Conservation (phyloP, 345 rosid genomes). For the Syzygium aqueum region DNA sequence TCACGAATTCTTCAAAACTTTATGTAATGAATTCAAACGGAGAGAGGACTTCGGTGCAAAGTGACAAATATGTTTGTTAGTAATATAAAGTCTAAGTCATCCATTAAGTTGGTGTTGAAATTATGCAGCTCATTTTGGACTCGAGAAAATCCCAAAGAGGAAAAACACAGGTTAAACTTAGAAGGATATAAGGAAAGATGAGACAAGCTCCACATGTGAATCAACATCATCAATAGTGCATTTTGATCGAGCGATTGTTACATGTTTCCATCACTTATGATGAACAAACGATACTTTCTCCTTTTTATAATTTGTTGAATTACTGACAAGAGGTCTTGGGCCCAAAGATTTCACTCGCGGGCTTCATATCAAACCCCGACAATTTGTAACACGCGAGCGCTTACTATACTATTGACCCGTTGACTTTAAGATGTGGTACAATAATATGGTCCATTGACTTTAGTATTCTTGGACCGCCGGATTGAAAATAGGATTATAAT, state of each 20-base stretch:
- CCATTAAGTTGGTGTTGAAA: not conserved
- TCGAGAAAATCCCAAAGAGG: not conserved
- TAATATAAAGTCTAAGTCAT: not conserved
- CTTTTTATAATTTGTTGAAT: not conserved
- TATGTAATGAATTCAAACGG: not conserved
- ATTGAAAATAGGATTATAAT: not conserved
- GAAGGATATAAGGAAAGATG: not conserved
- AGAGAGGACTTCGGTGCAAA: not conserved
- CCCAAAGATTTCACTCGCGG: not conserved
- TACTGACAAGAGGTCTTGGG: not conserved
- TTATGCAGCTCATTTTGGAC: not conserved
- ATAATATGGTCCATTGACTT: not conserved
- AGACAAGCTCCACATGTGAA: not conserved
- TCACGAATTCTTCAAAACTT: not conserved
- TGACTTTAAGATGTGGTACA: not conserved
- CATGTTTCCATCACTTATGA: not conserved
- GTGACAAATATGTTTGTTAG: not conserved
- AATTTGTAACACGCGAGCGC: not conserved
- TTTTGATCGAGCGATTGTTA: not conserved
- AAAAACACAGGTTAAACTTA: not conserved
- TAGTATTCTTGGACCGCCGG: not conserved
- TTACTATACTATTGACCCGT: not conserved
- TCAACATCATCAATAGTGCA: not conserved
- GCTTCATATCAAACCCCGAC: not conserved
- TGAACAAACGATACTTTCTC: not conserved